Conservation (phyloP, 1,284 basidiomycete genomes). For the Chalciporus piperatoides region DNA sequence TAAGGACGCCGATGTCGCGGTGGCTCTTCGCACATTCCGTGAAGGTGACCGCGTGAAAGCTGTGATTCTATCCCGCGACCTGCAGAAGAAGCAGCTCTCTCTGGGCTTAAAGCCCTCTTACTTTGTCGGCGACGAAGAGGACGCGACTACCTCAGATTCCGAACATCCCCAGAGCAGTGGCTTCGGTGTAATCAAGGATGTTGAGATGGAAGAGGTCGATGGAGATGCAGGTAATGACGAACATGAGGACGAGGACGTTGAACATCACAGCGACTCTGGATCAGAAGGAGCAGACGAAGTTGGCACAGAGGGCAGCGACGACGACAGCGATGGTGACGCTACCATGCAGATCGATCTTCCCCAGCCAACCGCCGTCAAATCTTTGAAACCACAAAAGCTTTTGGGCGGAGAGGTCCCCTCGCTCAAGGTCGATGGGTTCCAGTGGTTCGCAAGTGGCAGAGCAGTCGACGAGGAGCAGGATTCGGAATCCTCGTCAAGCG, state of each 20-base stretch:
- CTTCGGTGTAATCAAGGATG: constrained; percentile 28
- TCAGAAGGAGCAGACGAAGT: constrained; percentile 26
- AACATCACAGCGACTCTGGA: constrained; percentile 1
- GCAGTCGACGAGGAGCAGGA: constrained; percentile 35
- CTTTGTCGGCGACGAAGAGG: constrained; percentile 52
- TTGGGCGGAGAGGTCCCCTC: constrained; percentile 28
- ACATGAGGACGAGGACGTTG: constrained; percentile 26
- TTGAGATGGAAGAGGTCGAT: constrained; percentile 23
- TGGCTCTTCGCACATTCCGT: constrained; percentile 80
- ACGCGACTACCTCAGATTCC: constrained; percentile 27
- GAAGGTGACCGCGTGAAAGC: constrained; percentile 88
- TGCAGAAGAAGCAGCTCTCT: constrained; percentile 75
- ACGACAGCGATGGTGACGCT: constrained; percentile 38
- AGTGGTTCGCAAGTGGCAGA: constrained; percentile 55
- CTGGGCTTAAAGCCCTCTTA: constrained; percentile 90
- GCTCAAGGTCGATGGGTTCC: constrained; percentile 64
- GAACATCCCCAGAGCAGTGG: constrained; percentile 23
- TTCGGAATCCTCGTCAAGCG: constrained; percentile 42
- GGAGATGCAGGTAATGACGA: constrained; percentile 27
- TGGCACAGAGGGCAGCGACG: constrained; percentile 26
- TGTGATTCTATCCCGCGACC: constrained; percentile 69
- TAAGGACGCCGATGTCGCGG: constrained; percentile 69
- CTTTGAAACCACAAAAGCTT: constrained; percentile 14
- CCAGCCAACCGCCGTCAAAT: constrained; percentile 19
- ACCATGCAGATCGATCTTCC: constrained; percentile 44